Percentiles rank a stretch among this genome's conserved stretches.
Conservation (phyloP, 192 early-diverging fungal species). For the Lobosporangium transversale region DNA sequence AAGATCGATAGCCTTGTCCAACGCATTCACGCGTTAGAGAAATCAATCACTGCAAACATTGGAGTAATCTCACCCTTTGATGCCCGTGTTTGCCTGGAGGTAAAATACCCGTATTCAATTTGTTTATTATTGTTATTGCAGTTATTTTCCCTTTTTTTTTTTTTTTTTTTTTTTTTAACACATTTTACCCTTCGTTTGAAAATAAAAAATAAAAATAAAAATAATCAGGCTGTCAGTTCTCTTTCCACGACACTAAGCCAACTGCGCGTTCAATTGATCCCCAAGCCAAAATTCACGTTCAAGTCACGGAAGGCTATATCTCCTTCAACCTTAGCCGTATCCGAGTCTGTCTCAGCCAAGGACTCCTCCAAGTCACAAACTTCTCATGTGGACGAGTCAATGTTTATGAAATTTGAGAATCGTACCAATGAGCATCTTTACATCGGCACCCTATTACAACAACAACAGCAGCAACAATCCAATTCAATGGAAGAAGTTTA, state of each 20-base stretch:
- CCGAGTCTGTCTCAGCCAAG: too few species aligned
- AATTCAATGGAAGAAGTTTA: neutral
- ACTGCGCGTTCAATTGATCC: conserved; percentile 48
- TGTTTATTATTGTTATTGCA: too few species aligned
- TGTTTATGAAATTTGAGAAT: conserved; percentile 42
- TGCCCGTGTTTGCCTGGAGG: conserved; percentile 65
- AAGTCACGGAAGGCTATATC: conserved; percentile 57
- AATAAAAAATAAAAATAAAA: too few species aligned
- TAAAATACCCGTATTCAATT: conserved; percentile 26
- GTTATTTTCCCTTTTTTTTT: too few species aligned
- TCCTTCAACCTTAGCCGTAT: neutral
- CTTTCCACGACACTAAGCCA: conserved; percentile 47
- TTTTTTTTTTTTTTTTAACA: too few species aligned
- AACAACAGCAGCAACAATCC: neutral
- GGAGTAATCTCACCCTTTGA: conserved; percentile 69
- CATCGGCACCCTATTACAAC: conserved; percentile 4
- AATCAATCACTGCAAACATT: conserved; percentile 64
- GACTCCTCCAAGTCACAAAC: neutral
- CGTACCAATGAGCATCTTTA: conserved; percentile 15
- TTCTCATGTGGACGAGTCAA: neutral
- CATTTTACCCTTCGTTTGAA: neutral
- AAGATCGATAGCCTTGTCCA: conserved; percentile 51
- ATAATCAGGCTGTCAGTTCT: conserved; percentile 60
- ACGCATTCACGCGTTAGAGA: conserved; percentile 61
- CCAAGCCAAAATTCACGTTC: conserved; percentile 74